These are phyloP conservation scores for Westerdykella sp. DNA, from an alignment of 2,329 filamentous ascomycete genomes.

Conservation along the genomic window DNA sequence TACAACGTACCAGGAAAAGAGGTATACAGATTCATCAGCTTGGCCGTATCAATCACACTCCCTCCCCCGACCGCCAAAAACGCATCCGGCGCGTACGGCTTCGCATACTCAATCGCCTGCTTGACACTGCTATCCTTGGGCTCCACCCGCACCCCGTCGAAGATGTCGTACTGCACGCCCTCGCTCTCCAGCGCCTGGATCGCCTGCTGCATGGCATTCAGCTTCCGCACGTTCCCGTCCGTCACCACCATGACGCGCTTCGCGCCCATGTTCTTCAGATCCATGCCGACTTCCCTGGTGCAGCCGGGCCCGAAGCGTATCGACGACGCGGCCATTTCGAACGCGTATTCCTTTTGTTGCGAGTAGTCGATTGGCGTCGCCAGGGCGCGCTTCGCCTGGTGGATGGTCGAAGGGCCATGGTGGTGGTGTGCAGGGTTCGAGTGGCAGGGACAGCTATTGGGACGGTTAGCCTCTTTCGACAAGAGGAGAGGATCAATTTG, in stretches of 20 bases:
- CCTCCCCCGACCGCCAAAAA: slow-evolving; percentile 89
- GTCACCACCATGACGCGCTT: slow-evolving; percentile 90
- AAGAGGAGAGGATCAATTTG: no score
- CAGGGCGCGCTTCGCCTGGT: slow-evolving; percentile 53
- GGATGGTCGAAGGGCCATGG: slow-evolving; percentile 37
- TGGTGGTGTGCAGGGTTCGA: slow-evolving; percentile 78
- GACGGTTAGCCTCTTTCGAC: no score
- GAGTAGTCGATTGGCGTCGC: slow-evolving; percentile 71
- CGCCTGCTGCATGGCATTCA: slow-evolving; percentile 87
- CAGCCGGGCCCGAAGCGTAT: slow-evolving; percentile 91
- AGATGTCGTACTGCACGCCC: slow-evolving; percentile 75
- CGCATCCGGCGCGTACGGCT: slow-evolving; percentile 74
- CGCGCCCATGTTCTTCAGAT: slow-evolving; percentile 83
- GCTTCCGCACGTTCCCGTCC: slow-evolving; percentile 70
- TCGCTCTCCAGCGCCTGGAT: slow-evolving; percentile 71
- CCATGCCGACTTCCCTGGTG: slow-evolving; percentile 96
- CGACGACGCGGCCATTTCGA: slow-evolving; percentile 94
- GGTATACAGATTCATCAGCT: slow-evolving; percentile 96
- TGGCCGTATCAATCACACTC: slow-evolving; percentile 95
- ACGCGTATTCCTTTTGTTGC: slow-evolving; percentile 89
- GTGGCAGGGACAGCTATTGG: slow-evolving; percentile 79
- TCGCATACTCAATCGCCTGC: slow-evolving; percentile 81
- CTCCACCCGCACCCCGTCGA: slow-evolving; percentile 73
- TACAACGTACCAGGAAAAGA: slow-evolving; percentile 56
- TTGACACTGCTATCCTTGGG: slow-evolving; percentile 91